A percentile compares a stretch with the other conserved stretches of the same genome.
phyloP scores from a whole-genome alignment of 257 asterid genomes.

The Echium plantagineum region DNA sequence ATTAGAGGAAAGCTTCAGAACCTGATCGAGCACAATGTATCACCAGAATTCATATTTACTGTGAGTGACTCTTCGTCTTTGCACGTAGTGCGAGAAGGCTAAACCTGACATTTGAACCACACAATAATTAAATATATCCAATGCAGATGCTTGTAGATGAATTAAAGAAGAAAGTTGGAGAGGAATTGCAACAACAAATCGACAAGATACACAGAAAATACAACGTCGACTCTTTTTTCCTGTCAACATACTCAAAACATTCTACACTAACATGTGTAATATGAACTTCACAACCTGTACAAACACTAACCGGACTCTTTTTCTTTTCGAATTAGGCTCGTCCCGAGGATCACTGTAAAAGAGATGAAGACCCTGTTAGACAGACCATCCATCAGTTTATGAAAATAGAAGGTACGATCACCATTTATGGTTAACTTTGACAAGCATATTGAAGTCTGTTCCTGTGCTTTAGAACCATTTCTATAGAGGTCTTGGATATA shows the following conservation, averaged over 20 bases:
- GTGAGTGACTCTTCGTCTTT: slow-evolving; percentile 27
- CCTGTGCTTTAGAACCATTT: no score
- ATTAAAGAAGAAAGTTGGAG: slow-evolving; percentile 47
- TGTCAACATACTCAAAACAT: no score
- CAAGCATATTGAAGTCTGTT: no score
- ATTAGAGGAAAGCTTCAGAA: slow-evolving; percentile 76
- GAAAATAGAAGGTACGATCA: slow-evolving; percentile 69
- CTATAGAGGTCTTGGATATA: no score
- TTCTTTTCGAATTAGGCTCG: slow-evolving; percentile 30
- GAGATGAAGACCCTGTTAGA: slow-evolving; percentile 37
- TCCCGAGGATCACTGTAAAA: slow-evolving; percentile 26
- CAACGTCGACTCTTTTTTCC: slow-evolving; percentile 29
- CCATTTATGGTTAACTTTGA: neutral
- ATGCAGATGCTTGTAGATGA: slow-evolving; percentile 54
- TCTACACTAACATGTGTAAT: neutral
- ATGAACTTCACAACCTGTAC: neutral
- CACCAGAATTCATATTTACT: slow-evolving; percentile 60
- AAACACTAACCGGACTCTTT: slow-evolving; percentile 9
- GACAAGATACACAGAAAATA: slow-evolving; percentile 42
- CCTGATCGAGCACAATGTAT: slow-evolving; percentile 68
- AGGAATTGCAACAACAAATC: slow-evolving; percentile 36
- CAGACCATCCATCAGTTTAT: slow-evolving; percentile 61
- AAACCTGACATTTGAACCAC: neutral
- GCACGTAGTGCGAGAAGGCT: slow-evolving; percentile 1
- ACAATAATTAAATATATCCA: slow-evolving; percentile 10